Evolutionary conservation across 257 asterid species (phyloP).

Genomic region (Fraxinus quadrangulata): DNA sequence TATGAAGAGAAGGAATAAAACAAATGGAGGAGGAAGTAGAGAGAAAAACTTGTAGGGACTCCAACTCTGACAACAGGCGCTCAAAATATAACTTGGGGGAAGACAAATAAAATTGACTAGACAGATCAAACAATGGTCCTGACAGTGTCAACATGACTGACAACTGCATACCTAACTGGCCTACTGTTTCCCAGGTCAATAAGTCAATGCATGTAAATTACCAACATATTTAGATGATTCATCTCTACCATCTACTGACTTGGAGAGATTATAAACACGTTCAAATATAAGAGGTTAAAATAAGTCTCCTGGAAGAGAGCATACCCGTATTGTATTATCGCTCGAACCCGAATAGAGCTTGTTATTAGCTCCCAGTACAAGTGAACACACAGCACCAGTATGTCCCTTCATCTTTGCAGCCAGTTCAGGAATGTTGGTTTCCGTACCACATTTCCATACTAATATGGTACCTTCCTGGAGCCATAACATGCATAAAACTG

Average conservation of each 20-base stretch:
- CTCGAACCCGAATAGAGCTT: constrained; percentile 59
- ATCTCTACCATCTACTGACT: neutral
- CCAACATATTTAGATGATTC: neutral
- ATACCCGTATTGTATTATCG: constrained; percentile 55
- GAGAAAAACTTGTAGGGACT: too few relatives aligned
- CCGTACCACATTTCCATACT: constrained; percentile 50
- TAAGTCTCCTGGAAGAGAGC: neutral
- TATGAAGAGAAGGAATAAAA: too few relatives aligned
- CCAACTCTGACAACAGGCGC: too few relatives aligned
- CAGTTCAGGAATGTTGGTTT: constrained; percentile 29
- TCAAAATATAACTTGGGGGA: too few relatives aligned
- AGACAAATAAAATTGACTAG: too few relatives aligned
- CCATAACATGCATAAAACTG: constrained; percentile 1
- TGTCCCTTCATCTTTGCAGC: constrained; percentile 47
- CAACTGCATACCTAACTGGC: too few relatives aligned
- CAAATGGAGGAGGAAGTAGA: too few relatives aligned
- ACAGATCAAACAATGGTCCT: too few relatives aligned
- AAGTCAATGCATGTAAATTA: too few relatives aligned
- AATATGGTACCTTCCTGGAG: constrained; percentile 61
- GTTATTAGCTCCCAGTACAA: constrained; percentile 43
- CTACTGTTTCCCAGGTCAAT: too few relatives aligned
- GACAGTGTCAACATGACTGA: too few relatives aligned
- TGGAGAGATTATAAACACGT: neutral
- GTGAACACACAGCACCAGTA: constrained; percentile 40
- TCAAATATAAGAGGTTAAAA: neutral